Evolutionary conservation across 306 rosid genomes (phyloP).

Genomic region (Luffa acutangula): DNA sequence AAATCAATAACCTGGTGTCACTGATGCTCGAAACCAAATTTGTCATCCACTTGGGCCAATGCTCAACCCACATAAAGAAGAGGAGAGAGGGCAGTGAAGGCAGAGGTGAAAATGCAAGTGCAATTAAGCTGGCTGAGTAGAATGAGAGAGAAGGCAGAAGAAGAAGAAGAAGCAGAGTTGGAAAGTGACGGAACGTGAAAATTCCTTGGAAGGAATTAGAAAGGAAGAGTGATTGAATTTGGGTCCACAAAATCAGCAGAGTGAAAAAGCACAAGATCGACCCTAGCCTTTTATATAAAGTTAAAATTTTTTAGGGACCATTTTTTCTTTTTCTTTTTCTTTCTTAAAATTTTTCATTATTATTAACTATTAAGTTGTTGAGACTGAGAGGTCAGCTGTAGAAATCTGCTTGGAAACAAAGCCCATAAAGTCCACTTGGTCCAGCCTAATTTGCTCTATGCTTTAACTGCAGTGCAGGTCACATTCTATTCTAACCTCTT

Average conservation of each 20-base stretch:
- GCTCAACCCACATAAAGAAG: too few species aligned
- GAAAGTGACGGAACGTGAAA: constrained; percentile 44
- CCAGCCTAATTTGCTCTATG: background rate
- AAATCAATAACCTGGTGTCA: too few species aligned
- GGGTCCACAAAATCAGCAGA: constrained; percentile 69
- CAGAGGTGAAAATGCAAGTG: background rate
- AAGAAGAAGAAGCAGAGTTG: constrained; percentile 8
- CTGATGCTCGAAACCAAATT: too few species aligned
- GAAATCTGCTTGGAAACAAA: constrained; percentile 16
- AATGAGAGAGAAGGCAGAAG: background rate
- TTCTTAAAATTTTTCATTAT: background rate
- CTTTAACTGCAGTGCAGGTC: background rate
- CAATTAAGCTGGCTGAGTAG: background rate
- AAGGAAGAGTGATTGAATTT: constrained; percentile 33
- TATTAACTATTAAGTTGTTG: background rate
- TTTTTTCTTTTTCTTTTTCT: background rate
- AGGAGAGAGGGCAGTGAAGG: background rate
- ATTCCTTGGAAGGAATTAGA: constrained; percentile 35
- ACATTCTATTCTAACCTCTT: background rate
- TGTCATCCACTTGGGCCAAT: too few species aligned
- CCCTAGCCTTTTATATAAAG: background rate
- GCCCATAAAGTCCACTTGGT: constrained; percentile 9
- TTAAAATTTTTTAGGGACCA: constrained; percentile 7
- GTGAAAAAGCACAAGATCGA: constrained; percentile 8
- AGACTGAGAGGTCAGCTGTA: constrained; percentile 30